phyloP scores from a whole-genome alignment of 2,329 filamentous ascomycete genomes.

The Aureobasidium musti region DNA sequence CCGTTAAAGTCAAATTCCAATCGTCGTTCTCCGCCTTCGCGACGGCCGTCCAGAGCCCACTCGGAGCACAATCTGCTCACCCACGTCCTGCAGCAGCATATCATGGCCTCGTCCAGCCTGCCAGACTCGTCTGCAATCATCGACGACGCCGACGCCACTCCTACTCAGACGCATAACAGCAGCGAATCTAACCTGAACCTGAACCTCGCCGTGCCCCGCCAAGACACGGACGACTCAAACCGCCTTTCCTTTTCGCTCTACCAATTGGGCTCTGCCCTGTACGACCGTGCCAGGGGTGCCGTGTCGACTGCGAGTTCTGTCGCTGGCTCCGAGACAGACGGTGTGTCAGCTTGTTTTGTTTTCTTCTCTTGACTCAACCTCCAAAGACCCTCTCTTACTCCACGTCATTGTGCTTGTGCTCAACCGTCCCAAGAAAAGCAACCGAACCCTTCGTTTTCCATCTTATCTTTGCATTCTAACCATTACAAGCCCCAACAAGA shows the following conservation, averaged over 20 bases:
- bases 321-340: constrained; percentile 50
- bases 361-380: background rate
- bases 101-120: constrained; percentile 13
- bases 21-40: constrained; percentile 29
- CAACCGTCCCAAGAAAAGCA: background rate
- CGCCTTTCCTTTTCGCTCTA: constrained; percentile 72
- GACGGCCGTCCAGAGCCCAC: background rate
- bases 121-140: constrained; percentile 48
- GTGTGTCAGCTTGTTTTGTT: constrained; percentile 35
- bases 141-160: constrained; percentile 49
- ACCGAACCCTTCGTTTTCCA: background rate
- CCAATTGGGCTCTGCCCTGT: constrained; percentile 64
- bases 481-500: constrained; percentile 1
- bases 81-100: constrained; percentile 45
- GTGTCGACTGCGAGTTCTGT: constrained; percentile 49
- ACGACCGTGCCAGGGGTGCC: constrained; percentile 54
- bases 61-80: constrained; percentile 28
- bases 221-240: constrained; percentile 54
- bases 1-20: constrained; percentile 40
- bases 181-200: constrained; percentile 36
- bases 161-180: constrained; percentile 53
- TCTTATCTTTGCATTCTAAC: background rate
- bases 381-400: background rate
- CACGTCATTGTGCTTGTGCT: constrained; percentile 14
- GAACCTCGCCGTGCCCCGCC: constrained; percentile 31